Conservation (phyloP, 371 early-diverging fungal genomes). For the Mucor racemosus region DNA sequence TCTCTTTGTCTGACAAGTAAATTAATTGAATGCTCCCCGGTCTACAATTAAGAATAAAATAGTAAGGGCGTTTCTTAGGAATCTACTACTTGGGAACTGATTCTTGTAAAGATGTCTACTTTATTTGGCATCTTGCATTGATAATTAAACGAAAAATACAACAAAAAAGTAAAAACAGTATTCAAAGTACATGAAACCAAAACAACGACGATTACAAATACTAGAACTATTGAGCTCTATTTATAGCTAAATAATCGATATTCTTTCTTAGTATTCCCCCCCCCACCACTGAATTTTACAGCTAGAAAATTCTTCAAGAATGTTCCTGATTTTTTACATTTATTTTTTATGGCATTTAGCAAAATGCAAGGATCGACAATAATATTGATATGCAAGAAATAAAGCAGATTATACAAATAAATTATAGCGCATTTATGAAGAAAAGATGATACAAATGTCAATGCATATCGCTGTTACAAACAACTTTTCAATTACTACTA, state of each 20-base stretch:
- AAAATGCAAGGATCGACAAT: background rate
- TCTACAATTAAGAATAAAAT: background rate
- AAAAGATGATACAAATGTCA: no score
- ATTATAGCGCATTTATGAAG: no score
- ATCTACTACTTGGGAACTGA: background rate
- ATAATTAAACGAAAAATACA: conserved; percentile 4
- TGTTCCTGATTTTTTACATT: background rate
- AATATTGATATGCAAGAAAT: background rate
- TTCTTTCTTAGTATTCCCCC: background rate
- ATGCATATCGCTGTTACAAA: no score
- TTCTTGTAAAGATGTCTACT: background rate
- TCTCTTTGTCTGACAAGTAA: background rate
- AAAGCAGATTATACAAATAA: background rate
- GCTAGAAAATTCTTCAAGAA: background rate
- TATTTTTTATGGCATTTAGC: background rate
- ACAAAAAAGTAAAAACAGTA: background rate
- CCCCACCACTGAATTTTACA: no score
- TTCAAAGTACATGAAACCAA: background rate
- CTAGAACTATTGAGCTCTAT: background rate
- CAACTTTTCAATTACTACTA: no score
- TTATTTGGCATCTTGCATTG: background rate
- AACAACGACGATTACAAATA: background rate
- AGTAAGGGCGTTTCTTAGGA: background rate
- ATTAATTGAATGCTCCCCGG: conserved; percentile 2
- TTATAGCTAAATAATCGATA: background rate